phyloP scores from a whole-genome alignment of 202 grass and related monocot genomes.

The Elaeis oleifera region DNA sequence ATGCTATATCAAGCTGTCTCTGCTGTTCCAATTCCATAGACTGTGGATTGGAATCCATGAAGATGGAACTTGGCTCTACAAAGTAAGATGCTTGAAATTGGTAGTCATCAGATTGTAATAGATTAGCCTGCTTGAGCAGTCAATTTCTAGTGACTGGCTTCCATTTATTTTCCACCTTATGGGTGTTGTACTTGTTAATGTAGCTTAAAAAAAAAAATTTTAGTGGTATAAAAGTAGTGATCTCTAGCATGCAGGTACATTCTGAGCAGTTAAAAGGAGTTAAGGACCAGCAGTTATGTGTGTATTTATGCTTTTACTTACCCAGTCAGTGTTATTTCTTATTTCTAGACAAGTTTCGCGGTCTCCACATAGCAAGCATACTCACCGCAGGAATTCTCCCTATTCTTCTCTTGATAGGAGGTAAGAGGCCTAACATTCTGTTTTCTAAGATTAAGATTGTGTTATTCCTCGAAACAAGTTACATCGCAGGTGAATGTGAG shows the following conservation, averaged over 20 bases:
- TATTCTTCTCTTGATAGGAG: constrained; percentile 60
- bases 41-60: too few species aligned
- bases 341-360: constrained; percentile 99
- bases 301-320: constrained; percentile 60
- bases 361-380: constrained; percentile 99
- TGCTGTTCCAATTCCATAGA: too few species aligned
- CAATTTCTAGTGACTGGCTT: too few species aligned
- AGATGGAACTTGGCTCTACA: too few species aligned
- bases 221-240: background rate
- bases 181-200: constrained; percentile 8
- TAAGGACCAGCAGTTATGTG: constrained; percentile 44
- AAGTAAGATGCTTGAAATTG: too few species aligned
- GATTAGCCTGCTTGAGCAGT: too few species aligned
- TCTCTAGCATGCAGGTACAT: constrained; percentile 37
- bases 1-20: too few species aligned
- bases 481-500: constrained; percentile 30
- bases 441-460: constrained; percentile 26
- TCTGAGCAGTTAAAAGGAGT: constrained; percentile 37
- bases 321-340: constrained; percentile 77
- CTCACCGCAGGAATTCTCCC: constrained; percentile 94
- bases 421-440: constrained; percentile 51
- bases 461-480: constrained; percentile 21
- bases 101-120: too few species aligned
- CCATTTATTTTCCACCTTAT: too few species aligned
- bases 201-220: background rate